A percentile compares a stretch with the other conserved stretches of the same genome.
Evolutionary conservation across 202 grass and related monocot species (phyloP).

Genomic region (Musa balbisiana): DNA sequence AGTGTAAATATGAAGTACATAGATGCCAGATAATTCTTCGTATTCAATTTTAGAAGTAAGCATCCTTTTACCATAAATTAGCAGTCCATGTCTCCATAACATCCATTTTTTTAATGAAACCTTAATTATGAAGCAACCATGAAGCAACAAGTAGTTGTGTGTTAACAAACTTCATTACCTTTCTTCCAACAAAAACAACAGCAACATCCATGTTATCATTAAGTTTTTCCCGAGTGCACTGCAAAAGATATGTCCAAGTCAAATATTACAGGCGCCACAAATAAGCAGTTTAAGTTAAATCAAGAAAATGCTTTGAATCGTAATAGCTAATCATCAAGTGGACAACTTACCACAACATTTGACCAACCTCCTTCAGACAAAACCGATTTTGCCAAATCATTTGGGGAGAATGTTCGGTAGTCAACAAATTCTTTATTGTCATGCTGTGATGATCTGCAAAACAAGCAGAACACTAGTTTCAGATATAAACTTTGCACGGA

Average conservation of each 20-base stretch:
- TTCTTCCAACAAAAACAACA: slow-evolving; percentile 77
- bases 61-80: not conserved
- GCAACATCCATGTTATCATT: slow-evolving; percentile 58
- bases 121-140: too few species aligned
- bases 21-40: not conserved
- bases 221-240: slow-evolving; percentile 56
- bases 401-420: slow-evolving; percentile 65
- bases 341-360: slow-evolving; percentile 61
- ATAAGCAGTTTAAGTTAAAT: not conserved
- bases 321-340: slow-evolving; percentile 12
- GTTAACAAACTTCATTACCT: slow-evolving; percentile 40
- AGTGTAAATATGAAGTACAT: not conserved
- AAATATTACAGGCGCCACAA: not conserved
- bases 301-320: not conserved
- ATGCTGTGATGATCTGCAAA: slow-evolving; percentile 47
- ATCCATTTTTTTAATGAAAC: not conserved
- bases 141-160: not conserved
- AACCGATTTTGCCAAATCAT: slow-evolving; percentile 64
- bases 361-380: slow-evolving; percentile 89
- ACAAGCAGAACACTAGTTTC: not conserved
- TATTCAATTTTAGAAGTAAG: not conserved
- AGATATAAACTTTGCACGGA: not conserved
- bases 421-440: slow-evolving; percentile 56
- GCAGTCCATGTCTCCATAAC: not conserved
- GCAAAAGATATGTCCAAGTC: slow-evolving; percentile 17